phyloP scores from a whole-genome alignment of 2,329 filamentous ascomycete genomes.

The Xylaria sp. region DNA sequence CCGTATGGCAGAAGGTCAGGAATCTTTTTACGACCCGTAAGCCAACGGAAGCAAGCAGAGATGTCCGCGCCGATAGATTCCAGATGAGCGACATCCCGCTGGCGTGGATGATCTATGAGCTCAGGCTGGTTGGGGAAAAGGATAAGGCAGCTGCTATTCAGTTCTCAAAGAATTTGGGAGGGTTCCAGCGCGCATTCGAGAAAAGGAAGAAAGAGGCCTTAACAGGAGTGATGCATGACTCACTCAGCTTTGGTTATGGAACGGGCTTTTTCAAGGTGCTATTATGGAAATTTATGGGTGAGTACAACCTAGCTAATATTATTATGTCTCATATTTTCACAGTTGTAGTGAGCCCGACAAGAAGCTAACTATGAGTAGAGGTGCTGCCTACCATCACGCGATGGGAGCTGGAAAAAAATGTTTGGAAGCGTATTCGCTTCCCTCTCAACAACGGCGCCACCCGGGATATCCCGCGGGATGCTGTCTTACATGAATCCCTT shows the following conservation, averaged over 20 bases:
- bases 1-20: slow-evolving; percentile 50
- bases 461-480: slow-evolving; percentile 54
- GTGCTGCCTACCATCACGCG: slow-evolving; percentile 53
- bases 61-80: slow-evolving; percentile 49
- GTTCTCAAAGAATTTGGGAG: slow-evolving; percentile 48
- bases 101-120: slow-evolving; percentile 63
- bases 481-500: slow-evolving; percentile 53
- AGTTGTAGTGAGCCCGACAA: not conserved
- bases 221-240: slow-evolving; percentile 52
- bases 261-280: slow-evolving; percentile 53
- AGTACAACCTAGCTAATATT: slow-evolving; percentile 32
- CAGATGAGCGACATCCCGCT: slow-evolving; percentile 62
- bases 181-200: slow-evolving; percentile 49
- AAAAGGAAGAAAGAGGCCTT: slow-evolving; percentile 48
- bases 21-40: slow-evolving; percentile 51
- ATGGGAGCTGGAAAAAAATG: slow-evolving; percentile 51
- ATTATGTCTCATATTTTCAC: not conserved
- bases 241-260: slow-evolving; percentile 51
- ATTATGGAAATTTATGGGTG: slow-evolving; percentile 57
- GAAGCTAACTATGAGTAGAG: slow-evolving; percentile 44
- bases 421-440: slow-evolving; percentile 51
- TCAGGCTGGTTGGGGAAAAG: slow-evolving; percentile 52
- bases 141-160: slow-evolving; percentile 49
- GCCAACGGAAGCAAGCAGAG: slow-evolving; percentile 46
- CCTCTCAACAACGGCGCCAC: slow-evolving; percentile 51